Evolutionary conservation across 129 eudicot genomes (phyloP).

Genomic region (Arctium minus): DNA sequence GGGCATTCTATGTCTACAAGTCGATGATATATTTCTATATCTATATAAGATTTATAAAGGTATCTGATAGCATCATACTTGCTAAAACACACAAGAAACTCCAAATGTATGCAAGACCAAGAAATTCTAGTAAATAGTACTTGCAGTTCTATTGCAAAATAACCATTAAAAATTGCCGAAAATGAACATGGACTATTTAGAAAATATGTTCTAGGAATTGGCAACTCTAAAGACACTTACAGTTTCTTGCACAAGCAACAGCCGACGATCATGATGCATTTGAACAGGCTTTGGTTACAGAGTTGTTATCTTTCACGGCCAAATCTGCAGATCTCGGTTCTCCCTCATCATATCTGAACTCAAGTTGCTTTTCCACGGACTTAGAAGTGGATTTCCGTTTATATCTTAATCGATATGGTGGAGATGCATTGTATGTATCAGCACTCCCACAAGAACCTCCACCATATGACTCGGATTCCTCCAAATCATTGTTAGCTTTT

Average conservation of each 20-base stretch:
- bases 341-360: constrained; percentile 49
- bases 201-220: background rate
- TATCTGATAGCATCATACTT: background rate
- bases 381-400: constrained; percentile 56
- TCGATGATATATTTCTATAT: background rate
- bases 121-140: background rate
- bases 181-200: background rate
- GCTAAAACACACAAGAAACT: background rate
- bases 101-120: background rate
- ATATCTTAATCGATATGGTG: constrained; percentile 70
- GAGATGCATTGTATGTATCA: constrained; percentile 63
- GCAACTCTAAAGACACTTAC: constrained; percentile 32
- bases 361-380: constrained; percentile 84
- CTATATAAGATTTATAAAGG: background rate
- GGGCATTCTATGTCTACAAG: background rate
- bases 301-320: constrained; percentile 32
- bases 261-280: constrained; percentile 42
- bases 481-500: constrained; percentile 16
- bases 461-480: constrained; percentile 30
- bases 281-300: constrained; percentile 38
- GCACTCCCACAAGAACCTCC: constrained; percentile 28
- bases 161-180: background rate
- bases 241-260: constrained; percentile 26
- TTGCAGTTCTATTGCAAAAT: background rate
- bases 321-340: constrained; percentile 31